Evolutionary conservation across 495 filamentous ascomycete species (phyloP).

Genomic region (Penicillium soppii): DNA sequence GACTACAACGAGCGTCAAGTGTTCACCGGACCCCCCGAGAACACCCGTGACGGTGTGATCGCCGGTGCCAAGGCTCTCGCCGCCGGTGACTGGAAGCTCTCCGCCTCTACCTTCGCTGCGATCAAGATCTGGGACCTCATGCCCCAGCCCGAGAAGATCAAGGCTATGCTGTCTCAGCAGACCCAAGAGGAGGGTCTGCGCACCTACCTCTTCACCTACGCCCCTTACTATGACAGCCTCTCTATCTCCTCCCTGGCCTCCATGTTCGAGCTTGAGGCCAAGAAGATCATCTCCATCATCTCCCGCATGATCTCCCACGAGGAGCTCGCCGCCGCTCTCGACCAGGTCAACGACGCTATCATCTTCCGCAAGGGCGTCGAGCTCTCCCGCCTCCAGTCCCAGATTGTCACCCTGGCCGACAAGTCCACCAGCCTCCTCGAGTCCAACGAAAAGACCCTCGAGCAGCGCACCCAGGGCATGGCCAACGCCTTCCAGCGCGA

Average conservation of each 20-base stretch:
- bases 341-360: conserved; percentile 96
- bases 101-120: conserved; percentile 83
- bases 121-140: conserved; percentile 99
- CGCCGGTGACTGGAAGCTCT: conserved; percentile 97
- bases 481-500: conserved; percentile 92
- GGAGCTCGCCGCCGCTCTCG: conserved; percentile 90
- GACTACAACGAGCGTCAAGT: conserved; percentile 99
- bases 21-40: conserved; percentile 97
- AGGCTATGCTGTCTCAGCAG: conserved; percentile 93
- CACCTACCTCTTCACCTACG: conserved; percentile 99
- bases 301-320: conserved; percentile 99
- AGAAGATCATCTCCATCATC: conserved; percentile 90
- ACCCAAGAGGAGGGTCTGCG: conserved; percentile 97
- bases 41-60: conserved; percentile 98
- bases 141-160: conserved; percentile 81
- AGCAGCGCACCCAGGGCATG: conserved; percentile 94
- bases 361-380: conserved; percentile 99
- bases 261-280: conserved; percentile 90
- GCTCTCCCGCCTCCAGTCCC: conserved; percentile 89
- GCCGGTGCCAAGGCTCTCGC: conserved; percentile 95
- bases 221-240: conserved; percentile 97
- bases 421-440: conserved; percentile 96
- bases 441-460: conserved; percentile 92
- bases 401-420: conserved; percentile 90
- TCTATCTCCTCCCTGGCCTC: conserved; percentile 76